A percentile compares a stretch with the other conserved stretches of the same genome.
phyloP scores from a whole-genome alignment of 2,329 filamentous ascomycete species.

The Xylariaceae sp. region DNA sequence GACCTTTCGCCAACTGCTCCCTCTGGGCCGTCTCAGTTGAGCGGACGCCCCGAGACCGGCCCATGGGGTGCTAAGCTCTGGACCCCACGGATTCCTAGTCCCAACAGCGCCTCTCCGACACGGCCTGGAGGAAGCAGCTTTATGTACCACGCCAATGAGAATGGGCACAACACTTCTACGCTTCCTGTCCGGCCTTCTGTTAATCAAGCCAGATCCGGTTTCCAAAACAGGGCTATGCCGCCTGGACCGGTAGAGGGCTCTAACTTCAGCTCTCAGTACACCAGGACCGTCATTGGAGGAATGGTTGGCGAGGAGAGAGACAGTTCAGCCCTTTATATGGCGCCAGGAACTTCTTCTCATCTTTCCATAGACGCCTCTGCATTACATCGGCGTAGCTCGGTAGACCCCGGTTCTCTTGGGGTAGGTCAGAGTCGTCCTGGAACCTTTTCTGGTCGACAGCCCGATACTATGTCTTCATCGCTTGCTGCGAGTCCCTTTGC shows the following conservation, averaged over 20 bases:
- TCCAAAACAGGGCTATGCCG: slow-evolving; percentile 33
- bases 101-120: slow-evolving; percentile 52
- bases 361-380: slow-evolving; percentile 14
- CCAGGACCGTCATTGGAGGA: slow-evolving; percentile 18
- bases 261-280: slow-evolving; percentile 39
- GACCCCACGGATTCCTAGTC: slow-evolving; percentile 43
- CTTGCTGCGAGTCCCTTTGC: slow-evolving; percentile 17
- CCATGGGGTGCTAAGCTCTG: slow-evolving; percentile 56
- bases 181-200: slow-evolving; percentile 45
- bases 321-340: slow-evolving; percentile 16
- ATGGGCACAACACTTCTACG: slow-evolving; percentile 41
- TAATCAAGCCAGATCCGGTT: slow-evolving; percentile 35
- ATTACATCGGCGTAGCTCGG: slow-evolving; percentile 27
- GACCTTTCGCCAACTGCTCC: slow-evolving; percentile 46
- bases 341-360: slow-evolving; percentile 14
- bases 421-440: slow-evolving; percentile 18
- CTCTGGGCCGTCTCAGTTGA: slow-evolving; percentile 64
- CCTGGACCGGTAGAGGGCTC: slow-evolving; percentile 42
- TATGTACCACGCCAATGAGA: slow-evolving; percentile 41
- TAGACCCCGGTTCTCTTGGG: slow-evolving; percentile 20
- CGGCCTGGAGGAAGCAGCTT: slow-evolving; percentile 45
- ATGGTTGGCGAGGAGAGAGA: slow-evolving; percentile 27
- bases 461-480: slow-evolving; percentile 19
- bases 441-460: slow-evolving; percentile 20
- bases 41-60: slow-evolving; percentile 64